phyloP scores from a whole-genome alignment of 768 basidiomycete genomes.

The Lentinula raphanica region DNA sequence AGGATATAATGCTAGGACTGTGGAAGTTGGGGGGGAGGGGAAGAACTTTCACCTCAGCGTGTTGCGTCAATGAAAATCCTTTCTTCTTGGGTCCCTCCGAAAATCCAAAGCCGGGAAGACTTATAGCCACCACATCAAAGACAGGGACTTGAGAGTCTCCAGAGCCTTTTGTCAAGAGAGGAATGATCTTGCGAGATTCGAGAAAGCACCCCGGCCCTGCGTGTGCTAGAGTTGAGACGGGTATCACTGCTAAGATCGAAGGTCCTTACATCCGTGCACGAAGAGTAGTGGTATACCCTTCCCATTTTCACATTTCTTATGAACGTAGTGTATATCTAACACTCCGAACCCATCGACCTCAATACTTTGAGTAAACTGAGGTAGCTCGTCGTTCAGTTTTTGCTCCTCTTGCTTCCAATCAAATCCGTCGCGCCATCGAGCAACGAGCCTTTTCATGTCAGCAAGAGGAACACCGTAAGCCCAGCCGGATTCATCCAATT shows the following conservation, averaged over 20 bases:
- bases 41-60: constrained; percentile 26
- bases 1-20: not conserved
- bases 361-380: not conserved
- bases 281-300: constrained; percentile 6
- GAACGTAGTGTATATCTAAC: constrained; percentile 25
- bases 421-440: constrained; percentile 3
- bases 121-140: constrained; percentile 42
- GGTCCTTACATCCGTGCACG: constrained; percentile 1
- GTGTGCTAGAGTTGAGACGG: not conserved
- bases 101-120: constrained; percentile 42
- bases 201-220: constrained; percentile 41
- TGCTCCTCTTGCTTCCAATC: constrained; percentile 2
- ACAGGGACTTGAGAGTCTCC: constrained; percentile 28
- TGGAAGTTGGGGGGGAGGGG: too few relatives aligned
- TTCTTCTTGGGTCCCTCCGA: constrained; percentile 36
- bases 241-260: not conserved
- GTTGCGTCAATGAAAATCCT: constrained; percentile 32
- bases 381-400: constrained; percentile 25
- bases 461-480: constrained; percentile 3
- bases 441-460: constrained; percentile 1
- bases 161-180: constrained; percentile 28
- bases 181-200: constrained; percentile 36
- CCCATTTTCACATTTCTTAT: constrained; percentile 20
- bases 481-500: constrained; percentile 3
- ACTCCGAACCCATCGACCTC: constrained; percentile 13